Conservation (phyloP, 2,329 filamentous ascomycete species). For the Claviceps monticola region DNA sequence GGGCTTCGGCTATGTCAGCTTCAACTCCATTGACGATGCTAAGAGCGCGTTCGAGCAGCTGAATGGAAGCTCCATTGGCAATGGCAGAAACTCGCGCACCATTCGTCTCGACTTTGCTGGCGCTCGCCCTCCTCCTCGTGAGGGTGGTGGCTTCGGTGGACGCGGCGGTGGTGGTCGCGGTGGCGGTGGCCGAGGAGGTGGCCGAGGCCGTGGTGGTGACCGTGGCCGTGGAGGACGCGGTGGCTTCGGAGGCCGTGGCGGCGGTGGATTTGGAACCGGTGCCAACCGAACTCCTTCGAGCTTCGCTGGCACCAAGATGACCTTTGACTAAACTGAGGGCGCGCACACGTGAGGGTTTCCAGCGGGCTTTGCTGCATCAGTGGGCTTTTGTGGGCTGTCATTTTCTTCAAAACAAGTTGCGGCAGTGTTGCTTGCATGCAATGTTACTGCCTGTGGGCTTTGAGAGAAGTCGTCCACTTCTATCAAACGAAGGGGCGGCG, state of each 20-base stretch:
- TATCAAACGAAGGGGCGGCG: conserved; percentile 27
- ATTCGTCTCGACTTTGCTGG: conserved; percentile 74
- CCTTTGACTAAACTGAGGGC: conserved; percentile 36
- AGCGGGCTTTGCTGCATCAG: conserved; percentile 26
- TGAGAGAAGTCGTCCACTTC: conserved; percentile 36
- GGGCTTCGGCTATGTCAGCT: conserved; percentile 87
- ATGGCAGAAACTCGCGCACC: conserved; percentile 55
- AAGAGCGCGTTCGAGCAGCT: conserved; percentile 57
- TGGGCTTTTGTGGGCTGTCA: conserved; percentile 41
- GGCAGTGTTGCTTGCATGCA: conserved; percentile 13
- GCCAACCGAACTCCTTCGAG: conserved; percentile 28
- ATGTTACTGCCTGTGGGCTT: conserved; percentile 30
- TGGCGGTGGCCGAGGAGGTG: conserved; percentile 28
- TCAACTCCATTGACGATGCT: conserved; percentile 69
- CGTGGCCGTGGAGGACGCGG: conserved; percentile 34
- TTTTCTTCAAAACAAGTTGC: conserved; percentile 26
- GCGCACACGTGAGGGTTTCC: conserved; percentile 29
- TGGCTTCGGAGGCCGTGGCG: conserved; percentile 27
- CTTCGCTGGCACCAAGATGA: conserved; percentile 62
- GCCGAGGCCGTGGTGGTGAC: conserved; percentile 13
- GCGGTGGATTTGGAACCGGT: conserved; percentile 38
- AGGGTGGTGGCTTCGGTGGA: conserved; percentile 36
- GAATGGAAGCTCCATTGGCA: conserved; percentile 49
- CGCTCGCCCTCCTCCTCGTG: conserved; percentile 48
- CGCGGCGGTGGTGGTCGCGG: conserved; percentile 39